These are phyloP conservation scores for Amauroascus niger DNA, from an alignment of 2,329 filamentous ascomycete species.

Conservation along the genomic window DNA sequence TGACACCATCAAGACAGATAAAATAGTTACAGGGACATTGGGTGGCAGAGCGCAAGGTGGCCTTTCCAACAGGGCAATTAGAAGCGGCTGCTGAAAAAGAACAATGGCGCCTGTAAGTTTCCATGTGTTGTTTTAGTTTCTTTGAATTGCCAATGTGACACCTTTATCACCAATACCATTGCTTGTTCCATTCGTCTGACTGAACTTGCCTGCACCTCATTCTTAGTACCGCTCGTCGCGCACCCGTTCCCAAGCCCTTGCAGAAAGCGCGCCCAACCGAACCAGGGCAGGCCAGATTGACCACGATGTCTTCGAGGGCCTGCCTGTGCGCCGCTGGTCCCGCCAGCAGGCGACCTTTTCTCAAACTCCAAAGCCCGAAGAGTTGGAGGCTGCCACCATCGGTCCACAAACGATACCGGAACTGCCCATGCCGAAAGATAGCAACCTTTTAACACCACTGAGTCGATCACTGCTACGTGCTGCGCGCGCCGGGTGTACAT, in stretches of 20 bases:
- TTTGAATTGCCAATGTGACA: background rate
- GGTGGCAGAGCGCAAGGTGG: background rate
- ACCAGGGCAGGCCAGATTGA: conserved; percentile 45
- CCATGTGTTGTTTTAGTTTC: background rate
- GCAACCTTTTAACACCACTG: conserved; percentile 62
- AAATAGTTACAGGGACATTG: background rate
- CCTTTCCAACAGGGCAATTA: background rate
- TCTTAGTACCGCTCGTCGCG: conserved; percentile 49
- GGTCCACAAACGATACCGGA: conserved; percentile 49
- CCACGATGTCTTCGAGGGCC: conserved; percentile 59
- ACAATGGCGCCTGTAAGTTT: conserved; percentile 5
- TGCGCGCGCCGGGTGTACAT: conserved; percentile 65
- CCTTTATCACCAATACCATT: background rate
- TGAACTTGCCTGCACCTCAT: background rate
- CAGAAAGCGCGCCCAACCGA: conserved; percentile 38
- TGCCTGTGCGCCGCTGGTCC: conserved; percentile 86
- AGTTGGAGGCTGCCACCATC: conserved; percentile 29
- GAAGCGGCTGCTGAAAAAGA: background rate
- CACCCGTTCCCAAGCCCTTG: conserved; percentile 43
- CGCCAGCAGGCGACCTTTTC: conserved; percentile 59
- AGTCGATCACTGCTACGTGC: conserved; percentile 75
- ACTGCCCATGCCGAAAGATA: conserved; percentile 80
- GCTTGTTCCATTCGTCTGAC: background rate
- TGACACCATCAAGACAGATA: background rate
- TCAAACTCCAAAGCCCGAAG: conserved; percentile 56